Conservation (phyloP, 83 land plant genomes). For the Thuja plicata region DNA sequence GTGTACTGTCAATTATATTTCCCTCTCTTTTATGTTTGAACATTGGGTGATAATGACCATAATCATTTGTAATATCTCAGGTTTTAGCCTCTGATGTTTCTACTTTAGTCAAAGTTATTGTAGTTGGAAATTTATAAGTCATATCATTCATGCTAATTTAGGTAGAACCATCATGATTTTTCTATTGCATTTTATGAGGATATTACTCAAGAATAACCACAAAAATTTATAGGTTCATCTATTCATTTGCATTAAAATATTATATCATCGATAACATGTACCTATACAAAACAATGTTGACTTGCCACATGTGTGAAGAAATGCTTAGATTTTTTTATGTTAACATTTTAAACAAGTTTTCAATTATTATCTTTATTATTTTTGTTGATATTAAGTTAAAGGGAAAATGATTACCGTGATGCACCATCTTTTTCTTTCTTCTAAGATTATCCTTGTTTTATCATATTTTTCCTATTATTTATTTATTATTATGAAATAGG, state of each 20-base stretch:
- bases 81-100: not conserved
- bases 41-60: too few species aligned
- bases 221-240: not conserved
- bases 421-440: too few species aligned
- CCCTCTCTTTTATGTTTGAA: too few species aligned
- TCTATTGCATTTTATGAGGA: not conserved
- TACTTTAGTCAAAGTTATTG: not conserved
- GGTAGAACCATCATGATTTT: not conserved
- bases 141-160: too few species aligned
- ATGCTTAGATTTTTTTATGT: too few species aligned
- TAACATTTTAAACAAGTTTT: not conserved
- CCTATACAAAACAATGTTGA: not conserved
- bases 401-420: not conserved
- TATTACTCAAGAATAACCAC: not conserved
- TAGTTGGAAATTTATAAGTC: not conserved
- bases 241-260: not conserved
- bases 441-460: not conserved
- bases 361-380: not conserved
- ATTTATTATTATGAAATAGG: not conserved
- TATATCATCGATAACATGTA: not conserved
- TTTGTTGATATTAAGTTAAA: not conserved
- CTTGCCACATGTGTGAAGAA: not conserved
- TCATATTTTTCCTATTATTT: not conserved
- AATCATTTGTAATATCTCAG: not conserved
- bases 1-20: too few species aligned